Evolutionary conservation across 1,139 yeast species (phyloP).

Genomic region (Yamadazyma siamensis): DNA sequence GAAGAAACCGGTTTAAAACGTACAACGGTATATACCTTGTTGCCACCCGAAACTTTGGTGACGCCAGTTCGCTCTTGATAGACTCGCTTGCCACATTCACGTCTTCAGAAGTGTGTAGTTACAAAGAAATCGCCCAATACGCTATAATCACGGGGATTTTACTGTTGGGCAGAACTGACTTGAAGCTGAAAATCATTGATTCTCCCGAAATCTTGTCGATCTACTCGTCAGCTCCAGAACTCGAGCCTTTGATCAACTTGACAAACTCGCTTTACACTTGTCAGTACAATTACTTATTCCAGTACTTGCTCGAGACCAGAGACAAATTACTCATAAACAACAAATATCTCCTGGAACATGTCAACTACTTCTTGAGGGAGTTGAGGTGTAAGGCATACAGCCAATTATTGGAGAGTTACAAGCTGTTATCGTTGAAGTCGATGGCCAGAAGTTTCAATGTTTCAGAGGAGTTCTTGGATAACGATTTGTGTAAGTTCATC

Average conservation of each 20-base stretch:
- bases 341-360: conserved; percentile 75
- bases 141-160: conserved; percentile 86
- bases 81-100: conserved; percentile 96
- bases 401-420: conserved; percentile 90
- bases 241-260: conserved; percentile 80
- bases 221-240: conserved; percentile 63
- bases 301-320: conserved; percentile 73
- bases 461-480: conserved; percentile 73
- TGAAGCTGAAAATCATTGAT: conserved; percentile 82
- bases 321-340: conserved; percentile 70
- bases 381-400: conserved; percentile 95
- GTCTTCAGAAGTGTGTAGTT: conserved; percentile 86
- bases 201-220: conserved; percentile 90
- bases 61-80: conserved; percentile 77
- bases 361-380: conserved; percentile 83
- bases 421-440: conserved; percentile 80
- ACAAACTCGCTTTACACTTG: conserved; percentile 88
- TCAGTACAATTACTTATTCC: conserved; percentile 80
- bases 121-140: conserved; percentile 86
- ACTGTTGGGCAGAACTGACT: conserved; percentile 76
- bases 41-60: conserved; percentile 82
- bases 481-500: conserved; percentile 83
- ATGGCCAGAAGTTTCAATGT: conserved; percentile 96
- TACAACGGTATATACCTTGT: conserved; percentile 80
- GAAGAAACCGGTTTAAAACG: conserved; percentile 91